Conservation (phyloP, 495 filamentous ascomycete species). For the Geopyxis carbonaria region DNA sequence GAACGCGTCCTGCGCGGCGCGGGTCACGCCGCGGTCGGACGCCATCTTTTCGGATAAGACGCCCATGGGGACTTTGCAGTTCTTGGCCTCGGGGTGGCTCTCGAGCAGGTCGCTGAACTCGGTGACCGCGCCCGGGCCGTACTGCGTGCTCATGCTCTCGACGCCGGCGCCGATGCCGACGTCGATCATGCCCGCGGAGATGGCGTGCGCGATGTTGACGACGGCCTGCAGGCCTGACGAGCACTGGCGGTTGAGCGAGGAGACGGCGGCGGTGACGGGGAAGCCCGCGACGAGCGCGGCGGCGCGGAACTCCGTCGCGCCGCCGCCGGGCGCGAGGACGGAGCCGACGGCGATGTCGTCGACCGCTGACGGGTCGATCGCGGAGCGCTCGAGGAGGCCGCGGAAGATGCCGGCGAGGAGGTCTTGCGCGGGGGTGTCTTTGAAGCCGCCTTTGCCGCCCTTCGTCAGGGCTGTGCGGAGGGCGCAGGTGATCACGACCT, state of each 20-base stretch:
- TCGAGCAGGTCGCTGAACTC: constrained; percentile 93
- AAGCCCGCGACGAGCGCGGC: constrained; percentile 84
- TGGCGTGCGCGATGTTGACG: constrained; percentile 83
- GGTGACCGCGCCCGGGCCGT: constrained; percentile 75
- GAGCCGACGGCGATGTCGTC: constrained; percentile 87
- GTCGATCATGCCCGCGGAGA: constrained; percentile 81
- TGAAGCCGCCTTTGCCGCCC: constrained; percentile 84
- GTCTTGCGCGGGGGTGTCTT: constrained; percentile 78
- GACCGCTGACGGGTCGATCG: constrained; percentile 66
- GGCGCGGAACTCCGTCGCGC: constrained; percentile 91
- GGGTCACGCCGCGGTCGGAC: constrained; percentile 54
- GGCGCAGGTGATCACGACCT: constrained; percentile 83
- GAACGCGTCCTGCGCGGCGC: constrained; percentile 68
- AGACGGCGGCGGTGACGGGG: constrained; percentile 64
- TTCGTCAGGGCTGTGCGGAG: constrained; percentile 85
- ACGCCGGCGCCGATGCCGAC: constrained; percentile 88
- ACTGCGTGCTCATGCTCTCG: constrained; percentile 91
- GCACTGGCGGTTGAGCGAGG: constrained; percentile 81
- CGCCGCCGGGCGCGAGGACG: constrained; percentile 81
- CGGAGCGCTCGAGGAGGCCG: constrained; percentile 63
- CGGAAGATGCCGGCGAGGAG: constrained; percentile 71
- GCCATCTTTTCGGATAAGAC: constrained; percentile 90
- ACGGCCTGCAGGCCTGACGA: constrained; percentile 75
- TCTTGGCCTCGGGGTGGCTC: constrained; percentile 60
- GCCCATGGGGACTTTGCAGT: constrained; percentile 98